Conservation (phyloP, 192 early-diverging fungal species). For the Mortierella alpina region DNA sequence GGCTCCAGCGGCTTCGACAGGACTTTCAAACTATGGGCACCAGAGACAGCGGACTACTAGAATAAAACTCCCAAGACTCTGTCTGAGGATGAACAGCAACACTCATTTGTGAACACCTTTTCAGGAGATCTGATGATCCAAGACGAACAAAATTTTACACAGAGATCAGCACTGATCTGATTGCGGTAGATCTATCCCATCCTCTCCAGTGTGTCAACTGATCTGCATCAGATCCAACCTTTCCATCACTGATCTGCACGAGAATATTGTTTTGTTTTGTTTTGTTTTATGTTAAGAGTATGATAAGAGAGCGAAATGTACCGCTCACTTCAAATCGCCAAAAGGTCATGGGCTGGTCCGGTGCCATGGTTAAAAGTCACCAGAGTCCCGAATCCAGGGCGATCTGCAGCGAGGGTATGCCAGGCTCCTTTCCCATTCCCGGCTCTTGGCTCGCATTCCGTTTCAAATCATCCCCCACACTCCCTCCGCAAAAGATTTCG, state of each 20-base stretch:
- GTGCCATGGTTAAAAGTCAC: conserved; percentile 51
- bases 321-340: conserved; percentile 53
- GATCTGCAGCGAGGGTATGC: conserved; percentile 51
- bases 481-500: neutral
- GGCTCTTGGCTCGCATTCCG: conserved; percentile 5
- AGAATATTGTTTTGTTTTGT: neutral
- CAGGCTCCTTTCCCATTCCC: conserved; percentile 50
- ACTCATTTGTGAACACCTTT: too few species aligned
- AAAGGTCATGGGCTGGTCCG: conserved; percentile 53
- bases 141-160: too few species aligned
- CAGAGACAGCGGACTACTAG: conserved; percentile 58
- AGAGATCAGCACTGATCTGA: too few species aligned
- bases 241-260: neutral
- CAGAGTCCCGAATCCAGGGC: conserved; percentile 51
- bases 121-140: too few species aligned
- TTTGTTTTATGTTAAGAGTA: conserved; percentile 14
- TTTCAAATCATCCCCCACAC: conserved; percentile 3
- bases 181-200: too few species aligned
- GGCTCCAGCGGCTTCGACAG: conserved; percentile 91
- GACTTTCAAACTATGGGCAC: conserved; percentile 93
- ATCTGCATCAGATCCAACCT: neutral
- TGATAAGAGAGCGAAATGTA: conserved; percentile 18
- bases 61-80: neutral
- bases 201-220: too few species aligned
- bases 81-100: neutral